phyloP scores from a whole-genome alignment of 2,329 filamentous ascomycete species.

The Exophiala sp. region DNA sequence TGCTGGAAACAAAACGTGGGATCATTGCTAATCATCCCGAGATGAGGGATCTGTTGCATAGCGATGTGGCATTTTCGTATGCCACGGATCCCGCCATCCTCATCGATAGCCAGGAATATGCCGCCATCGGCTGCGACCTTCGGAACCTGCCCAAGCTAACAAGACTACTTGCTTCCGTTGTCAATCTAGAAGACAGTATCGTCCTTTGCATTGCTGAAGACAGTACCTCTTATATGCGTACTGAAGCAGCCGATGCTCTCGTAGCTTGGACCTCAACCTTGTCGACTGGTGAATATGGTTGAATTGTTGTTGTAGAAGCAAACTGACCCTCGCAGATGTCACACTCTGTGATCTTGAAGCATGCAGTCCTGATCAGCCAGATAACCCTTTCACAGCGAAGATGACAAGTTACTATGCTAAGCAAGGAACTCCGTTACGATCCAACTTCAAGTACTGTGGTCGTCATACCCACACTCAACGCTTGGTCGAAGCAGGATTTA shows the following conservation, averaged over 20 bases:
- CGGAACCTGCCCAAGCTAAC: conserved; percentile 63
- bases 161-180: conserved; percentile 54
- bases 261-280: conserved; percentile 72
- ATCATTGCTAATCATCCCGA: conserved; percentile 22
- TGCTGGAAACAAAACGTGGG: conserved; percentile 26
- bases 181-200: conserved; percentile 56
- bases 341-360: conserved; percentile 87
- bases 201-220: conserved; percentile 86
- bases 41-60: conserved; percentile 21
- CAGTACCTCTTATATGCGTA: conserved; percentile 85
- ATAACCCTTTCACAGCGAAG: conserved; percentile 67
- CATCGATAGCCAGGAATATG: conserved; percentile 25
- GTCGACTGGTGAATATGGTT: conserved; percentile 55
- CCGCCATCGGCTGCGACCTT: conserved; percentile 39
- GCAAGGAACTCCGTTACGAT: conserved; percentile 24
- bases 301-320: neutral
- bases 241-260: conserved; percentile 67
- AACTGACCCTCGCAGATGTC: conserved; percentile 45
- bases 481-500: conserved; percentile 67
- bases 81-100: conserved; percentile 1
- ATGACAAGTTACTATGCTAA: conserved; percentile 27
- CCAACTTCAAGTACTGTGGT: conserved; percentile 62
- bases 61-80: neutral
- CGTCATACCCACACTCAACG: conserved; percentile 62
- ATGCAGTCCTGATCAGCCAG: conserved; percentile 70